Conservation (phyloP, 1,139 yeast species). For the Saccharomycopsis phalli region DNA sequence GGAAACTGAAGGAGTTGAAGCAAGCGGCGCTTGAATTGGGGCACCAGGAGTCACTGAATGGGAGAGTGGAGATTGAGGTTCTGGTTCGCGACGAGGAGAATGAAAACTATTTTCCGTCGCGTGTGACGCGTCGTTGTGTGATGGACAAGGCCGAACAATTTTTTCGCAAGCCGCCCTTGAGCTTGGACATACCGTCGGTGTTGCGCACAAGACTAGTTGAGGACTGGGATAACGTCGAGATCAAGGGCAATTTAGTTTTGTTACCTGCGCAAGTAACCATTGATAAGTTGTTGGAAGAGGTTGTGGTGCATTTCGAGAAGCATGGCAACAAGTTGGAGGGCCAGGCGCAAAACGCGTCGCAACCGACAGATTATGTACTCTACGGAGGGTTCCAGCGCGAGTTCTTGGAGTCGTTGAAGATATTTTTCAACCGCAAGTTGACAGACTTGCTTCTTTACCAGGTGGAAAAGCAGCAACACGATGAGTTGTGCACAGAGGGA, state of each 20-base stretch:
- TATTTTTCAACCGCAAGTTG: constrained; percentile 67
- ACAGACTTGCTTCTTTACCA: constrained; percentile 71
- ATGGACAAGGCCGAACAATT: constrained; percentile 29
- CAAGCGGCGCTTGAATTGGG: constrained; percentile 31
- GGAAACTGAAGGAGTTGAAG: constrained; percentile 55
- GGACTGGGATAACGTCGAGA: constrained; percentile 89
- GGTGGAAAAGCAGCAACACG: constrained; percentile 74
- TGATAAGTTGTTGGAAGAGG: constrained; percentile 41
- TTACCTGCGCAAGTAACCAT: constrained; percentile 49
- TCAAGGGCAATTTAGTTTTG: constrained; percentile 56
- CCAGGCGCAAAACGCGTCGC: not conserved
- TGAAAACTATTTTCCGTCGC: not conserved
- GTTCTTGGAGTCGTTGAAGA: constrained; percentile 53
- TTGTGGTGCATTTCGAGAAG: constrained; percentile 25
- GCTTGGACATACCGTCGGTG: constrained; percentile 49
- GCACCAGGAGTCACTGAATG: constrained; percentile 1
- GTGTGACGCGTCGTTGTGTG: constrained; percentile 12
- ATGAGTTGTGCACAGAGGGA: not conserved
- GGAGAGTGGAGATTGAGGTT: constrained; percentile 14
- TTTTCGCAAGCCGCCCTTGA: constrained; percentile 39
- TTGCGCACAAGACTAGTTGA: constrained; percentile 69
- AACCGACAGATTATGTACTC: constrained; percentile 23
- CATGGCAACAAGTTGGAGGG: not conserved
- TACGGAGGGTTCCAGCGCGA: constrained; percentile 56
- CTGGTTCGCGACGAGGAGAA: constrained; percentile 2